Percentiles rank a stretch among this genome's conserved stretches.
Evolutionary conservation across 495 filamentous ascomycete genomes (phyloP).

Genomic region (Chaetomium fimeti): DNA sequence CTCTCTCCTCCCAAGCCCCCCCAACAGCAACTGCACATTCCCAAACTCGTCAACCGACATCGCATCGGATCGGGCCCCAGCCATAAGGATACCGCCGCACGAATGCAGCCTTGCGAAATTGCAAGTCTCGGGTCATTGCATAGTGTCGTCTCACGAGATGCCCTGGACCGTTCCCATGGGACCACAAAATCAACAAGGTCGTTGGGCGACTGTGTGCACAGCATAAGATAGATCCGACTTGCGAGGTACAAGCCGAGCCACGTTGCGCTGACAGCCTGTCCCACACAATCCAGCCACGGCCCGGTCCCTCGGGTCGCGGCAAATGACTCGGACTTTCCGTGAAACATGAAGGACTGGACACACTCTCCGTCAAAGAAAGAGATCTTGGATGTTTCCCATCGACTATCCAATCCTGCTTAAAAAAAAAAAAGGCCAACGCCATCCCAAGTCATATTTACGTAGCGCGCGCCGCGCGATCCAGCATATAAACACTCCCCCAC

Average conservation of each 20-base stretch:
- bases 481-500: background rate
- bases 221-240: background rate
- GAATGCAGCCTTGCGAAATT: background rate
- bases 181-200: background rate
- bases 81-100: background rate
- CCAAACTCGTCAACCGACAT: background rate
- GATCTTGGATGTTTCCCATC: no score
- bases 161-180: background rate
- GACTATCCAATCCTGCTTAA: no score
- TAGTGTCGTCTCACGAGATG: background rate
- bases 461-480: background rate
- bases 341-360: no score
- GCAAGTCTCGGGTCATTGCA: background rate
- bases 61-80: background rate
- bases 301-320: slow-evolving; percentile 10
- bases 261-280: slow-evolving; percentile 11
- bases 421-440: background rate
- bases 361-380: no score
- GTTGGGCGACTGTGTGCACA: background rate
- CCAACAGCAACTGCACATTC: background rate
- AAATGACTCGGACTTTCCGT: background rate
- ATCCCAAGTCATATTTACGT: background rate
- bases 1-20: no score
- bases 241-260: slow-evolving; percentile 2
- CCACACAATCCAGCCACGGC: background rate